These are phyloP conservation scores for Parachaetomium inaequale DNA, from an alignment of 495 filamentous ascomycete species.

Conservation along the genomic window DNA sequence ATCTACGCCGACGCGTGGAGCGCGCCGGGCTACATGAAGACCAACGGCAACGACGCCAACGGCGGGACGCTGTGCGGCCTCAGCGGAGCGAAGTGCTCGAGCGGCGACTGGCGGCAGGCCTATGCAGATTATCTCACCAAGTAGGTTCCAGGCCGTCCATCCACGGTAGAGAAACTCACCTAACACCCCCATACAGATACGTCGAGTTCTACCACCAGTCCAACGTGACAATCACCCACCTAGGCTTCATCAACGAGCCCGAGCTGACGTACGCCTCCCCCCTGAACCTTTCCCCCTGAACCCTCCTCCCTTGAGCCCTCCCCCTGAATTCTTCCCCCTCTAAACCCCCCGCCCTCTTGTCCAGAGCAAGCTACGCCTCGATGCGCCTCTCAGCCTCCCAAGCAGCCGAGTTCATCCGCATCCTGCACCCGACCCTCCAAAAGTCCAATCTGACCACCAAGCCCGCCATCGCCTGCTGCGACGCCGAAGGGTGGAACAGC, in stretches of 20 bases:
- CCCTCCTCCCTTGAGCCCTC: background rate
- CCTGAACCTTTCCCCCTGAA: background rate
- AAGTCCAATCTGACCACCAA: constrained; percentile 33
- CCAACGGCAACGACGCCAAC: constrained; percentile 48
- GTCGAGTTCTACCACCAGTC: constrained; percentile 45
- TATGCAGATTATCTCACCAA: constrained; percentile 54
- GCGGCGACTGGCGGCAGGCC: constrained; percentile 54
- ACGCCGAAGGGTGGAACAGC: constrained; percentile 48
- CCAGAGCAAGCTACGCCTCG: constrained; percentile 42
- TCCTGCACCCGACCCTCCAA: constrained; percentile 46
- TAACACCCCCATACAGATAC: constrained; percentile 18
- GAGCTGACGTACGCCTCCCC: constrained; percentile 32
- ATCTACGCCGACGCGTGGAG: constrained; percentile 58
- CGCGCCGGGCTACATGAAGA: constrained; percentile 58
- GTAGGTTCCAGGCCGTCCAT: constrained; percentile 19
- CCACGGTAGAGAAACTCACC: background rate
- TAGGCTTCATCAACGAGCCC: constrained; percentile 54
- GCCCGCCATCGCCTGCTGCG: constrained; percentile 49
- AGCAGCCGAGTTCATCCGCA: constrained; percentile 51
- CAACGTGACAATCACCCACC: constrained; percentile 45
- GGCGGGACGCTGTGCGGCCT: constrained; percentile 54
- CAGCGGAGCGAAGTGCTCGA: constrained; percentile 41
- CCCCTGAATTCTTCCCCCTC: background rate
- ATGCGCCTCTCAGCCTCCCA: constrained; percentile 47
- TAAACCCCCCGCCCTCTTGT: background rate